Base-by-base conservation (phyloP, 495 filamentous ascomycete species). In the Hypoxylon intermedium region DNA sequence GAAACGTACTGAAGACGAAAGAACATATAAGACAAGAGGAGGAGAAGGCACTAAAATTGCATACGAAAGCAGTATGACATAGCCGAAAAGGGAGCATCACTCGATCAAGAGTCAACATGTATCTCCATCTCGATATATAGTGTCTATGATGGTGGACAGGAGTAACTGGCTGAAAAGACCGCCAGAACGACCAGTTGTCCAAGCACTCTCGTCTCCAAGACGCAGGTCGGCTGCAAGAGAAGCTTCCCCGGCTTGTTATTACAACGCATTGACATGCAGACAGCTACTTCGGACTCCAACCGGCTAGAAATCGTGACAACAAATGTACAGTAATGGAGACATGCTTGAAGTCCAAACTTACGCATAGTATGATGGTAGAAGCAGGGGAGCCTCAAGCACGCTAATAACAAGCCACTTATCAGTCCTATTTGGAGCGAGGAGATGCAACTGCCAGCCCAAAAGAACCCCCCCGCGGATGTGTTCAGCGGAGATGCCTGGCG, bases 401-500 rank as follows among this genome's bases (percentile, higher is more conserved):
- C 51, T 13, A 47, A 11, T 45, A 42, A 5, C 31, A 46, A 47
- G 46, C 45, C 33, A 55, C 30, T 20, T 46, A 43, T 51, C 36
- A 6, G 36, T 20, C 31, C n/a, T 28, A 37, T 34, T 55, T 38
- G 56, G 41, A 56, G 62, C 56, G 42, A 60, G 58, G 63, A 63
- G 63, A 62, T 62, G 53, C 58, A 58, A 58, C 12, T 57, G 30
- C 41, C 53, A 46, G 26, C 54, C 30, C 42, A 54, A 12, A 37
- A 48, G 6, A 65, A 55, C 52, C 24, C 24, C 24, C 67, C 67
- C 67, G 67, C 67, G 67, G 67, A 67, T 57, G 49, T 55, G 34
- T 6, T 20, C 37, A 53, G 30, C 23, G 47, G 36, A 44, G 38
- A 42, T 41, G 15, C 36, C 42, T 37, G 18, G 28, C 38, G 33